These are phyloP conservation scores for Kodamaea lidongshanica DNA, from an alignment of 805 yeast species.

Conservation along the genomic window DNA sequence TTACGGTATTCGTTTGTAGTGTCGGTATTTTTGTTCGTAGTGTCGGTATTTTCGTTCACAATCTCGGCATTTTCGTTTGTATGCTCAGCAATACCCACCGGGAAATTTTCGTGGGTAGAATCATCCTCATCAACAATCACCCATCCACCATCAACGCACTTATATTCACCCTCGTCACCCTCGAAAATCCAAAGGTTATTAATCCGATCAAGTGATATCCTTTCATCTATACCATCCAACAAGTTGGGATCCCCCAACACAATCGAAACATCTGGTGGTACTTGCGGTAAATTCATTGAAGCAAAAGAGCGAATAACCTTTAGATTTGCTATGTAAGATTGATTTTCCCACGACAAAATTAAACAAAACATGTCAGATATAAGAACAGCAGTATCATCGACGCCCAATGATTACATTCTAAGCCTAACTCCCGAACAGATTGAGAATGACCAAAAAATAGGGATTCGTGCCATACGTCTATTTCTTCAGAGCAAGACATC, in stretches of 20 bases:
- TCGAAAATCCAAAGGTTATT: slow-evolving; percentile 18
- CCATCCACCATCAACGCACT: slow-evolving; percentile 22
- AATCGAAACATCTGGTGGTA: too few species aligned
- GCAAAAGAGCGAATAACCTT: too few species aligned
- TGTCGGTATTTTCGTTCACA: slow-evolving; percentile 7
- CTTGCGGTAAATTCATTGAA: too few species aligned
- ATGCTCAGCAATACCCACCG: too few species aligned
- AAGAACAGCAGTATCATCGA: slow-evolving; percentile 20
- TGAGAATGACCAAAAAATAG: slow-evolving; percentile 62
- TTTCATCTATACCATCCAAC: slow-evolving; percentile 13
- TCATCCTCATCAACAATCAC: too few species aligned
- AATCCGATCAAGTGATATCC: slow-evolving; percentile 19
- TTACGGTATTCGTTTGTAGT: too few species aligned
- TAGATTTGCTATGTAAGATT: too few species aligned
- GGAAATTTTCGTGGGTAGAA: slow-evolving; percentile 1
- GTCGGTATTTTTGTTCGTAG: slow-evolving; percentile 17
- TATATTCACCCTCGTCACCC: slow-evolving; percentile 12
- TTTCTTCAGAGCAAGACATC: slow-evolving; percentile 88
- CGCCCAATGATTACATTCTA: slow-evolving; percentile 40
- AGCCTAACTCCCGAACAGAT: slow-evolving; percentile 37
- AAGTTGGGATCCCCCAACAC: too few species aligned
- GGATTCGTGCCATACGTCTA: slow-evolving; percentile 72
- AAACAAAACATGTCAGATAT: slow-evolving; percentile 9
- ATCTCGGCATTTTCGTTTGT: slow-evolving; percentile 8
- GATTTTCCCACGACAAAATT: too few species aligned